phyloP scores from a whole-genome alignment of 352 stramenopile genomes.

The Globisporangium canariense region DNA sequence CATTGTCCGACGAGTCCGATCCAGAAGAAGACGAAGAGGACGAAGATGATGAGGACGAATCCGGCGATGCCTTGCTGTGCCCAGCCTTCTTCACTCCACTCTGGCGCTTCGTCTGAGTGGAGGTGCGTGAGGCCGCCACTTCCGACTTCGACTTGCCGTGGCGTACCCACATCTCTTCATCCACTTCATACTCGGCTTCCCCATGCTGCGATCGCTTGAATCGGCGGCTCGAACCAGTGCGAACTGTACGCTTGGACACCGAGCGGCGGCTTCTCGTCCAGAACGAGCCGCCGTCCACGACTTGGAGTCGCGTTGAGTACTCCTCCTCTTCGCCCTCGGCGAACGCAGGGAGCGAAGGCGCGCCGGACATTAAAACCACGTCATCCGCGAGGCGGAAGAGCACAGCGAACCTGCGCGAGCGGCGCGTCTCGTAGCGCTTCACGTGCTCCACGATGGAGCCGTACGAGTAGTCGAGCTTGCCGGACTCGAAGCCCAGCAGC shows the following conservation, averaged over 20 bases:
- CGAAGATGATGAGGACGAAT: not conserved
- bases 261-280: constrained; percentile 11
- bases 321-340: constrained; percentile 15
- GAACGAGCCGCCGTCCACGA: constrained; percentile 26
- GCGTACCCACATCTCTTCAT: constrained; percentile 5
- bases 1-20: not conserved
- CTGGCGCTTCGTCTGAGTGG: not conserved
- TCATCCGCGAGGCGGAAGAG: constrained; percentile 36
- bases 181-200: not conserved
- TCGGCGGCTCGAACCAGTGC: constrained; percentile 17
- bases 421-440: constrained; percentile 8
- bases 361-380: constrained; percentile 27
- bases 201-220: constrained; percentile 8
- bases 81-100: not conserved
- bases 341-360: constrained; percentile 7
- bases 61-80: not conserved
- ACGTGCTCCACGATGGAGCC: constrained; percentile 19
- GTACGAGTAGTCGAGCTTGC: constrained; percentile 14
- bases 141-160: constrained; percentile 6
- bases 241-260: constrained; percentile 19
- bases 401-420: constrained; percentile 13
- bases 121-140: not conserved
- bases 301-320: constrained; percentile 16
- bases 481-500: constrained; percentile 19
- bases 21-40: not conserved